These are phyloP conservation scores for Podospora sp. DNA, from an alignment of 495 filamentous ascomycete species.

Conservation along the genomic window DNA sequence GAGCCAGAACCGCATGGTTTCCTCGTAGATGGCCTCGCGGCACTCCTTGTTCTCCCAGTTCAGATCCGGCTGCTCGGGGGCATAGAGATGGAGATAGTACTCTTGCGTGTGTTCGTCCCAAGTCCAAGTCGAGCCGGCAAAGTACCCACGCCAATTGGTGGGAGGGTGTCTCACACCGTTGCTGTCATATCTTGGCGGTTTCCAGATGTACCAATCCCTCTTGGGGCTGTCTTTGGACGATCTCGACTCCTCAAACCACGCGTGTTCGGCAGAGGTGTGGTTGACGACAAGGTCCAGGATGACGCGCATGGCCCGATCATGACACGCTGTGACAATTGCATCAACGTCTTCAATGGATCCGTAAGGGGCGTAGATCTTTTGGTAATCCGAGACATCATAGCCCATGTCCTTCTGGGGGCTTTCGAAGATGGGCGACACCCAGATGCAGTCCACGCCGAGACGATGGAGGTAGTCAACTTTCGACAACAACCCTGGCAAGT, in stretches of 20 bases:
- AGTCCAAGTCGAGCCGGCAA: conserved; percentile 63
- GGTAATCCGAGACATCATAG: conserved; percentile 72
- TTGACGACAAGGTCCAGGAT: conserved; percentile 77
- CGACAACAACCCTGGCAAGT: conserved; percentile 67
- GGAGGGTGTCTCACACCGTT: conserved; percentile 66
- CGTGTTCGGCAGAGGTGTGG: conserved; percentile 72
- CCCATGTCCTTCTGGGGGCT: conserved; percentile 57
- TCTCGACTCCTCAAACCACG: conserved; percentile 72
- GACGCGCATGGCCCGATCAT: conserved; percentile 69
- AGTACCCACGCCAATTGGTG: conserved; percentile 68
- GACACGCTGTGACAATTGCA: conserved; percentile 54
- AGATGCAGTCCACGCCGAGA: conserved; percentile 67
- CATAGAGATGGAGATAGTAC: conserved; percentile 73
- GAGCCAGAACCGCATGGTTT: conserved; percentile 71
- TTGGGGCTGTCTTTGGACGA: conserved; percentile 63
- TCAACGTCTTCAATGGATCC: conserved; percentile 70
- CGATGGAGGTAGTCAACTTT: conserved; percentile 67
- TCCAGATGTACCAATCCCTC: conserved; percentile 74
- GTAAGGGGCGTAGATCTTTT: conserved; percentile 60
- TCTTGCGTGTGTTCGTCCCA: conserved; percentile 65
- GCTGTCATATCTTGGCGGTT: conserved; percentile 56
- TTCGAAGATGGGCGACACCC: conserved; percentile 62
- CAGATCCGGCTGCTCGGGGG: conserved; percentile 67
- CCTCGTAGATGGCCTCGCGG: conserved; percentile 65
- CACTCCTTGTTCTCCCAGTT: conserved; percentile 71